A percentile compares a stretch with the other conserved stretches of the same genome.
Conservation (phyloP, 768 basidiomycete genomes). For the Termitomyces sp. region DNA sequence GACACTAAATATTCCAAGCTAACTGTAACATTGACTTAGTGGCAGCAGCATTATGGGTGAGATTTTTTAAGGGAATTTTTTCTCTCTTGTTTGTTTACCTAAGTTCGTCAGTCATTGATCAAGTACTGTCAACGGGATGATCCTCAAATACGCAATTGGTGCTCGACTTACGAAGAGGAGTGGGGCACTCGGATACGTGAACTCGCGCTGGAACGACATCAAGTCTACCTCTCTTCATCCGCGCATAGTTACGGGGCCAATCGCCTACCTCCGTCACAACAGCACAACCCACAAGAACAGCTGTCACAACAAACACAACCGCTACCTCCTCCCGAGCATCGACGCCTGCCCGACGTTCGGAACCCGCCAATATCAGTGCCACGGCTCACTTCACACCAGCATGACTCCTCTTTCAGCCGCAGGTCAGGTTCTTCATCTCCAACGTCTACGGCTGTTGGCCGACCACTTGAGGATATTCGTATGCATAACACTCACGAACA, state of each 20-base stretch:
- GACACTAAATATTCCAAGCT: not conserved
- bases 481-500: slow-evolving; percentile 22
- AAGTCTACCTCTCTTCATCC: slow-evolving; percentile 23
- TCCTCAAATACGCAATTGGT: slow-evolving; percentile 53
- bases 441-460: slow-evolving; percentile 26
- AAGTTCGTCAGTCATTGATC: slow-evolving; percentile 50
- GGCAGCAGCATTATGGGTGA: slow-evolving; percentile 61
- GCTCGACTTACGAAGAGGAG: slow-evolving; percentile 57
- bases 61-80: slow-evolving; percentile 18
- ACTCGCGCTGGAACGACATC: slow-evolving; percentile 36
- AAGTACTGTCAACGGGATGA: slow-evolving; percentile 62
- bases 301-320: slow-evolving; percentile 19
- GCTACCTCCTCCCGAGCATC: slow-evolving; percentile 15
- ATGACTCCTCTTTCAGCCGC: slow-evolving; percentile 21
- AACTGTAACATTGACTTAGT: slow-evolving; percentile 33
- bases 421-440: slow-evolving; percentile 26
- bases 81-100: slow-evolving; percentile 1
- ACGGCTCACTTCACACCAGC: slow-evolving; percentile 27
- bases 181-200: slow-evolving; percentile 63
- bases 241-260: slow-evolving; percentile 22
- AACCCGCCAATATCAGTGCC: slow-evolving; percentile 21
- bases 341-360: slow-evolving; percentile 31
- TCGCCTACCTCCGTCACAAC: slow-evolving; percentile 5
- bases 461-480: slow-evolving; percentile 32
- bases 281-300: slow-evolving; percentile 14